These are phyloP conservation scores for Vanrija pseudolonga DNA, from an alignment of 1,284 basidiomycete genomes.

Conservation along the genomic window DNA sequence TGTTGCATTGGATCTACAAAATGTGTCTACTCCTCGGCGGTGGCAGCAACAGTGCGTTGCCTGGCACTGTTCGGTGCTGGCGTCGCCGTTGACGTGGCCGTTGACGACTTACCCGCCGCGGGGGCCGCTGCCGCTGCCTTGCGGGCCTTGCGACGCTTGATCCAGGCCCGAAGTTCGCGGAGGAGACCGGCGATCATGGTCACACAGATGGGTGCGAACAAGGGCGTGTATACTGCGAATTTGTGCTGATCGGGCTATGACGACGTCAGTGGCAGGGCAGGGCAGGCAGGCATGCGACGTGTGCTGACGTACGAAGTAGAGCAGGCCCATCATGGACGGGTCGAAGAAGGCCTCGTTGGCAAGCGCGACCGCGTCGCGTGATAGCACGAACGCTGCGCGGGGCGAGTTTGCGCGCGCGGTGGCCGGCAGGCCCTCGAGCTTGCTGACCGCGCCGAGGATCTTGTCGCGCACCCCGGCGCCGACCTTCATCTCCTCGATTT, in stretches of 20 bases:
- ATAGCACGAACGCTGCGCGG: conserved; percentile 55
- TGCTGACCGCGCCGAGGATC: conserved; percentile 63
- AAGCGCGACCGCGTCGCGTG: conserved; percentile 63
- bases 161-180: conserved; percentile 65
- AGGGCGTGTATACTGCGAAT: conserved; percentile 86
- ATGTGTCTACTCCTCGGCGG: too few species aligned
- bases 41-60: too few species aligned
- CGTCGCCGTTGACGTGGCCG: too few species aligned
- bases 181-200: conserved; percentile 72
- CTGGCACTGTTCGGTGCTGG: too few species aligned
- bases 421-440: conserved; percentile 56
- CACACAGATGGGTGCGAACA: conserved; percentile 83
- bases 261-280: too few species aligned
- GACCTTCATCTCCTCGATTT: conserved; percentile 87
- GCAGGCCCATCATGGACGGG: conserved; percentile 87
- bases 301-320: conserved; percentile 67
- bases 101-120: too few species aligned
- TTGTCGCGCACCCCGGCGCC: conserved; percentile 68
- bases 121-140: too few species aligned
- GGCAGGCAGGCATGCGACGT: not conserved
- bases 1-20: too few species aligned
- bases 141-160: conserved; percentile 19
- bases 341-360: conserved; percentile 93
- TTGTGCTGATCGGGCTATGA: conserved; percentile 80
- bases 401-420: conserved; percentile 4